These are phyloP conservation scores for Ophiocordyceps polyrhachis-furcata DNA, from an alignment of 2,329 filamentous ascomycete species.

Conservation along the genomic window DNA sequence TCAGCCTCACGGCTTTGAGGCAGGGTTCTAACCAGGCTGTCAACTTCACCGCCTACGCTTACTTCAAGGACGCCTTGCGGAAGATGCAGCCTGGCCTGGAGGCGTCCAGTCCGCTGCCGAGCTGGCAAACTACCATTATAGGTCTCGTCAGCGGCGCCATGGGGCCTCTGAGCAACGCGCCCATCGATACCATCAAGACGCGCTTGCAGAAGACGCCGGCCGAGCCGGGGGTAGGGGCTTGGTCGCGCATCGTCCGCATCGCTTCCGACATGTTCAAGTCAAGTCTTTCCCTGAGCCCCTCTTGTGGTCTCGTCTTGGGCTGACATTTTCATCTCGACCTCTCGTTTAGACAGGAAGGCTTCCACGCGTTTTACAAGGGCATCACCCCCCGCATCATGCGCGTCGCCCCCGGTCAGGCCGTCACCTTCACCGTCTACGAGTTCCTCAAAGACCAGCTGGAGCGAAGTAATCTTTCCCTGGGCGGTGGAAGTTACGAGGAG, in stretches of 20 bases:
- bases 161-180: constrained; percentile 89
- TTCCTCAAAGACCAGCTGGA: constrained; percentile 57
- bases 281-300: no score
- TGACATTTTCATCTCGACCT: no score
- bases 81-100: constrained; percentile 51
- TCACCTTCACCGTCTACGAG: constrained; percentile 62
- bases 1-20: constrained; percentile 77
- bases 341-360: constrained; percentile 59
- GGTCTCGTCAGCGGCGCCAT: constrained; percentile 85
- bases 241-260: constrained; percentile 62
- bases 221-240: constrained; percentile 59
- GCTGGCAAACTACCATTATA: constrained; percentile 80
- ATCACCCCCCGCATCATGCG: constrained; percentile 97
- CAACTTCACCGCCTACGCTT: constrained; percentile 95
- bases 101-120: constrained; percentile 44
- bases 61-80: constrained; percentile 70
- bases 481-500: constrained; percentile 49
- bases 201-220: constrained; percentile 79
- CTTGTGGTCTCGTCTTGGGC: no score
- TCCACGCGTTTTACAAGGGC: constrained; percentile 95
- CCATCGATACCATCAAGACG: constrained; percentile 98
- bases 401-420: constrained; percentile 84
- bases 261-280: constrained; percentile 69
- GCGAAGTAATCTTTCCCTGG: constrained; percentile 39
- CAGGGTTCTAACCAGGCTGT: constrained; percentile 96